Base-by-base conservation (phyloP, 2,329 filamentous ascomycete species). In the Colletotrichum neosansevieriae region DNA sequence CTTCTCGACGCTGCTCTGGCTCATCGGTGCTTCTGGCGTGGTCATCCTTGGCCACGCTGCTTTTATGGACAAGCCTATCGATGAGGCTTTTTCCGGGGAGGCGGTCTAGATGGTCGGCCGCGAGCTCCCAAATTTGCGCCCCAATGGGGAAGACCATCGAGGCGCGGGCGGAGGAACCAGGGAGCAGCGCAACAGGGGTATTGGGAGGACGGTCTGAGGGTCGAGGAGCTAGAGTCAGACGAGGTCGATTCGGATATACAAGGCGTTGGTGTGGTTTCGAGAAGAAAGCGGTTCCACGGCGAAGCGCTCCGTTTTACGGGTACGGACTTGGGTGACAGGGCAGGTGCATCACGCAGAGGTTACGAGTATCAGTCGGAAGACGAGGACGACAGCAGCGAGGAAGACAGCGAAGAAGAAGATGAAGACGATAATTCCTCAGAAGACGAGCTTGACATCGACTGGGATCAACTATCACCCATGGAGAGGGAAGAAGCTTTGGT, bases 71-170 rank as follows among this genome's bases (percentile, higher is more conserved):
- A 98, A 97, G 89, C 95, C 95, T 69, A 97, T 98, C 86, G 96
- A 98, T 91, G 95, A 97, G 94, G 94, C 94, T 98, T 99, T 99
- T 98, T 98, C 95, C 88, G 96, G 97, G 94, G 96, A 99, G 95
- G 95, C 96, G 94, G 96, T 99, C 92, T 99, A 98, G 91, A 88
- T 97, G 94, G 94, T 98, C 96, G 95, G 94, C 95, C 95, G 96
- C 96, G 92, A 96, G 92, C 94, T 97, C 95, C 94, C 88, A 87
- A 91, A 90, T 84, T 82, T 87, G 91, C 92, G 94, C 94, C 94
- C 93, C 91, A 86, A 89, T 94, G 93, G 95, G 95, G 94, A 98
- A 98, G 95, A 98, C 94, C 94, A 96, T 92, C 93, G 88, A 92
- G 93, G 92, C 92, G 90, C 88, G 89, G 86, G 83, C 86, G 88